Percentiles rank a stretch among this genome's conserved stretches.
Conservation (phyloP, 2,329 filamentous ascomycete genomes). For the Fusarium sp. region DNA sequence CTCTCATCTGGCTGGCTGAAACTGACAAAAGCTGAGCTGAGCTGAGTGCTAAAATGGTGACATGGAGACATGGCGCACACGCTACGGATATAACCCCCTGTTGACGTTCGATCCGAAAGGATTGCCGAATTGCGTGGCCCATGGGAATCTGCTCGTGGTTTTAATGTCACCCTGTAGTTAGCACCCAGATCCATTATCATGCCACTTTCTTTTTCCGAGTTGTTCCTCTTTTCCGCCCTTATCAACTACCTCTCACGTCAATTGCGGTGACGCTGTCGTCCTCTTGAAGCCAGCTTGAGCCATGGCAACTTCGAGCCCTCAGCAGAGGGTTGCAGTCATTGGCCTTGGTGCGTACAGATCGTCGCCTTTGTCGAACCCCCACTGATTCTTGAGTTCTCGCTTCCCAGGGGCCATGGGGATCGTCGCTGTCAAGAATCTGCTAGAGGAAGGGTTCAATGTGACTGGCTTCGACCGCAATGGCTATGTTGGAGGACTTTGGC, state of each 20-base stretch:
- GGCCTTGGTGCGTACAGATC: constrained; percentile 23
- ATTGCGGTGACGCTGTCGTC: background rate
- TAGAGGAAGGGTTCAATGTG: constrained; percentile 59
- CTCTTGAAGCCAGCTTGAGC: background rate
- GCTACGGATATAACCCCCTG: constrained; percentile 1
- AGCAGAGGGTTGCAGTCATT: constrained; percentile 28
- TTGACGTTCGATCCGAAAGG: background rate
- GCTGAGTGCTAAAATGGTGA: background rate
- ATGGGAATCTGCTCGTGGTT: background rate
- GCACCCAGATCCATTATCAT: background rate
- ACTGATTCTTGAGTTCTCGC: background rate
- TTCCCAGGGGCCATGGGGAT: constrained; percentile 52
- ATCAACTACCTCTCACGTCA: background rate
- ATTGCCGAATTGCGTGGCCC: background rate
- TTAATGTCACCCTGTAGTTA: background rate
- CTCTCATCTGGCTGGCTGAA: background rate
- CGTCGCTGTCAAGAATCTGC: constrained; percentile 56
- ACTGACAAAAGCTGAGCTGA: background rate
- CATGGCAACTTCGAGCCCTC: constrained; percentile 14
- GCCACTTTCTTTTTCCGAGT: background rate
- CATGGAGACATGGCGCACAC: background rate
- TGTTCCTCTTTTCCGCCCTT: background rate
- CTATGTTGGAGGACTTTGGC: constrained; percentile 58
- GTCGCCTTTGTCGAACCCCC: background rate
- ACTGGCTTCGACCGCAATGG: constrained; percentile 57